Evolutionary conservation across 345 rosid species (phyloP).

Genomic region (Moricandia arvensis): DNA sequence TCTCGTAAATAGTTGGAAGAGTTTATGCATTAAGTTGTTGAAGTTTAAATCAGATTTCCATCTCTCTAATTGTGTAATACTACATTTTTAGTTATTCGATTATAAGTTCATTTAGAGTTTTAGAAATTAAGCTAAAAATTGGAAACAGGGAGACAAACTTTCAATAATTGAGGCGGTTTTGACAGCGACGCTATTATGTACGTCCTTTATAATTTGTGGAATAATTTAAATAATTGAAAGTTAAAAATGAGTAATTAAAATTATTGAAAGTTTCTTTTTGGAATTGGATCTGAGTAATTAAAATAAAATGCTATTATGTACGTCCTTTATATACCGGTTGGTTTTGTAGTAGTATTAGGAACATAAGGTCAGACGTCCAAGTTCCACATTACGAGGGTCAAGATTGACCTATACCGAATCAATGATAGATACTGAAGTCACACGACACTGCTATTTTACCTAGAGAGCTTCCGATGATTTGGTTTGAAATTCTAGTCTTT

Average conservation of each 20-base stretch:
- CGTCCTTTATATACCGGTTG: too few species aligned
- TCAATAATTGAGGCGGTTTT: conserved; percentile 28
- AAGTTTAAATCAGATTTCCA: conserved; percentile 3
- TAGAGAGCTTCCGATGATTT: neutral
- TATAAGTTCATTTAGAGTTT: neutral
- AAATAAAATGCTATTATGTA: conserved; percentile 5
- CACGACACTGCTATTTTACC: conserved; percentile 11
- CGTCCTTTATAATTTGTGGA: too few species aligned
- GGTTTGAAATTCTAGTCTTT: neutral
- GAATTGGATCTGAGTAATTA: too few species aligned
- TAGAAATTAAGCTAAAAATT: conserved; percentile 25
- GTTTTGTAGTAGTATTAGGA: conserved; percentile 13
- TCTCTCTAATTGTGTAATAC: conserved; percentile 13
- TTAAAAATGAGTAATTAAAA: too few species aligned
- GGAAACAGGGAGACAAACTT: conserved; percentile 30
- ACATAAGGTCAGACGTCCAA: conserved; percentile 20
- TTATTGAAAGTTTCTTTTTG: too few species aligned
- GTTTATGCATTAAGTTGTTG: conserved; percentile 11
- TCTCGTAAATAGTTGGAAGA: neutral
- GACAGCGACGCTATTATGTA: too few species aligned
- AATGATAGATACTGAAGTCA: conserved; percentile 11
- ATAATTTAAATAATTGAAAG: too few species aligned
- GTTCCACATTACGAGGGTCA: conserved; percentile 25
- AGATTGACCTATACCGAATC: conserved; percentile 13
- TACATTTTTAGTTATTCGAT: neutral